Evolutionary conservation across 2,329 filamentous ascomycete species (phyloP), one percentile per base, ranked within the genome.

Genomic region (Dactylellina sp.): DNA sequence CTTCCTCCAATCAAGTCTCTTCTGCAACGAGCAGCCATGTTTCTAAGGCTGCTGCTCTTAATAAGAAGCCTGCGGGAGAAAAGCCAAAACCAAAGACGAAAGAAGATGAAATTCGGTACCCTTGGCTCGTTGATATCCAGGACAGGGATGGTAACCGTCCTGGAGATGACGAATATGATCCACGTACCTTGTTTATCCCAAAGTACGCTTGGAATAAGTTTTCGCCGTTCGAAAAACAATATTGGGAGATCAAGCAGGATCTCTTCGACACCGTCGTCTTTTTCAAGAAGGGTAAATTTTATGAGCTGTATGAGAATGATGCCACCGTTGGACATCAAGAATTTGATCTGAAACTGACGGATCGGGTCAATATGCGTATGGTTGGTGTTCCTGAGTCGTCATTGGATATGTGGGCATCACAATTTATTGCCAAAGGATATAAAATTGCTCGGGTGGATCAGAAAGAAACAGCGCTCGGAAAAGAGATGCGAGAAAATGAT

Each of bases 251-350:
- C 81, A 99, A 99, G 83, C 91, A 93, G 81, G 97, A 97, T 78
- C 91, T 96, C 77, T 98, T 92, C 91, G 93, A 97, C 77, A 97
- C 93, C 0, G 90, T 99, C 49, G 94, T 99, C 14, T 99, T 99
- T 82, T 99, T 99, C 88, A 99, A 98, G 82, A 99, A 99, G 84
- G 95, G 95, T 79, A 99, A 99, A 79, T 99, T 99, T 82, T 99
- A 97, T 80, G 95, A 99, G 80, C 85, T 99, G 0, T 99, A 98
- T 79, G 95, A 99, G 81, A 97, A 97, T 74, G 95, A 99, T 81
- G 95, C 95, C 3, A 97, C 64, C 24, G 89, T 98, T 64, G 95
- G 95, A 2, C 93, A 99, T 80, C 95, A 98, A 80, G 85, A 97
- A 14, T 99, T 99, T 78, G 95, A 99, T 81, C 86, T 99, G 65